Base-by-base conservation (phyloP, 768 basidiomycete genomes). In the Floccularia luteovirens region DNA sequence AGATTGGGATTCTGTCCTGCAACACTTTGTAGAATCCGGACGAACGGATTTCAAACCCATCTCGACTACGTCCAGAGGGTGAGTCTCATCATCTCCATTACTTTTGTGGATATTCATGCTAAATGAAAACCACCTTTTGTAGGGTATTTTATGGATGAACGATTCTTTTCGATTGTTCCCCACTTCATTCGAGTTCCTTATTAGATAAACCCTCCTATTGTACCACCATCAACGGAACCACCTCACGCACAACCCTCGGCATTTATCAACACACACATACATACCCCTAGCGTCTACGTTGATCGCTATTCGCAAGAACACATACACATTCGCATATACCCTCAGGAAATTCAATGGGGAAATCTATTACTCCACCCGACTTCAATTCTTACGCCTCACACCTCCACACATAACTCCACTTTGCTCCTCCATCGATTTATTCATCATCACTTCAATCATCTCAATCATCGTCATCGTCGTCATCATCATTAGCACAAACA, bases 11-110 rank as follows among this genome's bases (percentile, higher is more conserved):
- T 66, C 69, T 14, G 77, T 82, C 23, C 73, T 89, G 33, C 63
- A 70, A 24, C 78, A 84, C 60, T 88, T 82, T 51, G 77, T 86
- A 42, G 78, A 81, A 42, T 65, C 69, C 14, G 86, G 83, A 21
- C 74, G 83, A 34, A 77, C 76, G 13, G 84, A 87, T 55, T 89
- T 89, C 62, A 75, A 79, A 54, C 86, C 86, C n/a, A 82, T 86
- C 66, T 85, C 83, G 28, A 83, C 84, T 14, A 82, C 83, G 7
- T 42, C 77, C 4, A 61, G 77, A 62, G 84, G 85, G 84, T 87
- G 59, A 70, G 83, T 66, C 43, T 28, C 42, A 14, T 22, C 36
- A 30, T 30, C 13, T 43, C 22, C 40, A 38, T 28, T 27, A 14
- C 12, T 13, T 28, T 23, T n/a, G 24, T 17, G 3, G 5, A 23